Conservation (phyloP, 2,329 filamentous ascomycete species). For the Fusarium sp. region DNA sequence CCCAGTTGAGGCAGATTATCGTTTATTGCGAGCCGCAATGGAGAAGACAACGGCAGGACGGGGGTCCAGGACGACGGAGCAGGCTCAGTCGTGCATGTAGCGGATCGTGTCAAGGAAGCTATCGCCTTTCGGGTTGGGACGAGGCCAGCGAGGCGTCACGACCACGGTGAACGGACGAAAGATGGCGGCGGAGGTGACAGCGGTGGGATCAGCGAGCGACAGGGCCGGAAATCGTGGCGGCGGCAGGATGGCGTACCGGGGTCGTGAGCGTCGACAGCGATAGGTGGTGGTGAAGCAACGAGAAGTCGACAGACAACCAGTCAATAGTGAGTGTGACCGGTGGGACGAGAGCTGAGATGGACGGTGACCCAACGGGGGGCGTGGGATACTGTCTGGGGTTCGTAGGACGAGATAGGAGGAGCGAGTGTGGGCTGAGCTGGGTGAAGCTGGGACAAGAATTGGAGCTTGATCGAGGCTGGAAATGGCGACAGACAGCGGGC, state of each 20-base stretch:
- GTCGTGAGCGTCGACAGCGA: constrained; percentile 36
- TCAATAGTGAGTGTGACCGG: constrained; percentile 37
- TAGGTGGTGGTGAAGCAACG: constrained; percentile 35
- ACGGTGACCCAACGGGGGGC: constrained; percentile 40
- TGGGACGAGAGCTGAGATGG: constrained; percentile 48
- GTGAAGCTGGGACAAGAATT: constrained; percentile 32
- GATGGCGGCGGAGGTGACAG: constrained; percentile 33
- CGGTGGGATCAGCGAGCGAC: constrained; percentile 39
- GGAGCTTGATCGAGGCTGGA: constrained; percentile 36
- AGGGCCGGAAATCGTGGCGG: constrained; percentile 39
- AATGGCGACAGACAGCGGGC: constrained; percentile 28
- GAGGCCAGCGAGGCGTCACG: constrained; percentile 31
- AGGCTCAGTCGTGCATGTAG: constrained; percentile 41
- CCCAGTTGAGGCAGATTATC: constrained; percentile 32
- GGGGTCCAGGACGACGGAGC: constrained; percentile 14
- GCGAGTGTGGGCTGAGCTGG: constrained; percentile 37
- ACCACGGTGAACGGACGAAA: constrained; percentile 19
- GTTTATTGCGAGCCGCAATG: constrained; percentile 33
- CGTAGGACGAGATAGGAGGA: constrained; percentile 30
- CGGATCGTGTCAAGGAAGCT: constrained; percentile 24
- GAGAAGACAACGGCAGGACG: constrained; percentile 13
- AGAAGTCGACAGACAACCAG: constrained; percentile 33
- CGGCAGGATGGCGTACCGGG: constrained; percentile 41
- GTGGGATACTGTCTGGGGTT: constrained; percentile 39
- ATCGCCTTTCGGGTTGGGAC: constrained; percentile 28